phyloP scores from a whole-genome alignment of 1,284 basidiomycete genomes.

The Erythrobasidium hasegawianum region DNA sequence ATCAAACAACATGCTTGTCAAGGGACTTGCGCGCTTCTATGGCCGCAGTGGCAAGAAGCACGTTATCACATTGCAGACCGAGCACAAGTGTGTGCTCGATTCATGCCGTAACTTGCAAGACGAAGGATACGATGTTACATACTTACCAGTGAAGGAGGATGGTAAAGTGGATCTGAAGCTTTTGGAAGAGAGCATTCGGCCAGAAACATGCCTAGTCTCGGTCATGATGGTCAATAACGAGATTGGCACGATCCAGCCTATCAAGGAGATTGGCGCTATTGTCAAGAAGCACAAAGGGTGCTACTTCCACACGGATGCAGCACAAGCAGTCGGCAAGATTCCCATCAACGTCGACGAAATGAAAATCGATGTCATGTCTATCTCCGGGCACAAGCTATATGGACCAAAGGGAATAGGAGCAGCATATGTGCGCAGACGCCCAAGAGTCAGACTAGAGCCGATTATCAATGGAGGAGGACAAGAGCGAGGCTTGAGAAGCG shows the following conservation, averaged over 20 bases:
- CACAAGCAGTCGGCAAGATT: slow-evolving; percentile 69
- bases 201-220: slow-evolving; percentile 80
- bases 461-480: slow-evolving; percentile 95
- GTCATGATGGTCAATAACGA: slow-evolving; percentile 99
- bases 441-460: slow-evolving; percentile 90
- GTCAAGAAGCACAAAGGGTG: slow-evolving; percentile 75
- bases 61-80: slow-evolving; percentile 59
- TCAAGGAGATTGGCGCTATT: slow-evolving; percentile 88
- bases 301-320: slow-evolving; percentile 96
- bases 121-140: slow-evolving; percentile 97
- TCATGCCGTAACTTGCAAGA: slow-evolving; percentile 92
- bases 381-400: slow-evolving; percentile 97
- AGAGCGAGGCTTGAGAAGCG: slow-evolving; percentile 90
- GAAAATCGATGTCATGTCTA: slow-evolving; percentile 92
- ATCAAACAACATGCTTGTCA: slow-evolving; percentile 96
- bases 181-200: slow-evolving; percentile 76
- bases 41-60: slow-evolving; percentile 64
- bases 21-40: slow-evolving; percentile 86
- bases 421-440: slow-evolving; percentile 86
- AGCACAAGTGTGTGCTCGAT: slow-evolving; percentile 99
- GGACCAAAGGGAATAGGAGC: slow-evolving; percentile 97
- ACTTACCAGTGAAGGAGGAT: slow-evolving; percentile 85
- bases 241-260: slow-evolving; percentile 96
- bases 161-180: slow-evolving; percentile 74
- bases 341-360: slow-evolving; percentile 88